Evolutionary conservation across 768 basidiomycete genomes (phyloP), one percentile per base, ranked within the genome.

Genomic region (Boletus bicolor): DNA sequence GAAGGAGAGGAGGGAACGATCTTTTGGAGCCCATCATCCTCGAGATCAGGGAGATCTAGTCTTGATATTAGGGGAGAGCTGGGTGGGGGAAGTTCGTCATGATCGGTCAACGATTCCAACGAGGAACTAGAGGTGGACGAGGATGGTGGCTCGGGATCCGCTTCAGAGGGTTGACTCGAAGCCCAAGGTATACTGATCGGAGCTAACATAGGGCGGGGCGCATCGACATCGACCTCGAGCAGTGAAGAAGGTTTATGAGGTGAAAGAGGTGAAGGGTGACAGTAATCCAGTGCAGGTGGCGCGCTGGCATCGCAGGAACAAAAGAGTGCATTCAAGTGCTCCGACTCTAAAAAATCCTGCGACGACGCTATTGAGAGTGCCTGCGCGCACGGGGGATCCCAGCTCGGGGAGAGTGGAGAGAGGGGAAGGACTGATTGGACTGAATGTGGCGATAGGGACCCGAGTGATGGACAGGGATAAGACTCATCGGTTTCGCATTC

Each of bases 381-480:
- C 15, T 47, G 55, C 1, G 65, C 44, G 39, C 55, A 44, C 1
- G 63, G 50, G 6, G 64, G 46, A 19, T 59, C 64, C 74, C 70
- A 73, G 32, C 63, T 66, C 44, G 74, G 75, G 15, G 74, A 75
- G 32, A 75, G 61, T 4, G 75, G 74, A 4, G 75, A 73, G 8
- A 74, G 64, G 10, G 66, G 66, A 10, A 60, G 50, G 44, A 51
- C 58, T 17, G 54, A 47, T 24, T 60, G 61, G 12, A 44, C 47
- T 3, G 61, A 37, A 19, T 51, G 60, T 21, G 63, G 60, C 53
- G 63, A 62, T 32, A 64, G 56, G 30, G 57, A 51, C 32, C 32
- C 45, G 7, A 30, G 28, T 24, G 58, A 60, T 37, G 47, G 24
- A 34, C 44, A 46, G 26, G 59, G 46, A 55, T 49, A 59, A 11